These are phyloP conservation scores for Guadua angustifolia DNA, from an alignment of 176 grass and related monocot species.

Conservation along the genomic window DNA sequence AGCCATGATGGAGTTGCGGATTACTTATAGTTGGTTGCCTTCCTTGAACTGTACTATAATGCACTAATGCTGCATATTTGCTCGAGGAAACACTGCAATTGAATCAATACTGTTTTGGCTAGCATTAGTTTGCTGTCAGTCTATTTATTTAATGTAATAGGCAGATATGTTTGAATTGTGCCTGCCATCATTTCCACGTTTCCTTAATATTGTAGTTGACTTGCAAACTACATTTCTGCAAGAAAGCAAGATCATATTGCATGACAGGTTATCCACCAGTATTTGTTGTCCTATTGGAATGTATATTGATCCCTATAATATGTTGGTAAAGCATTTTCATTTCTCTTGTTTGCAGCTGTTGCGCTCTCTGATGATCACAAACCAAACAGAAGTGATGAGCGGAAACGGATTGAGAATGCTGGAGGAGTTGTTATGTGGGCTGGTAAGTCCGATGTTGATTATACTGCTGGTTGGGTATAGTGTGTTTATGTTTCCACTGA, in stretches of 20 bases:
- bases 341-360: conserved; percentile 58
- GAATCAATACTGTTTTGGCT: background rate
- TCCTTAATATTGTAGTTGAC: background rate
- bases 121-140: background rate
- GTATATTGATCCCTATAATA: conserved; percentile 15
- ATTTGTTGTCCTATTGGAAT: conserved; percentile 31
- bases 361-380: conserved; percentile 94
- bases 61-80: too few species aligned
- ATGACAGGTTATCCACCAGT: background rate
- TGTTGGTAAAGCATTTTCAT: conserved; percentile 30
- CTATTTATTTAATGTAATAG: background rate
- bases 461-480: background rate
- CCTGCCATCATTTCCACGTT: background rate
- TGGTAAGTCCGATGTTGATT: conserved; percentile 45
- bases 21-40: too few species aligned
- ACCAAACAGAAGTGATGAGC: conserved; percentile 94
- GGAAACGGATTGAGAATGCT: conserved; percentile 85
- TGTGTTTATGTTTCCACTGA: background rate
- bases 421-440: conserved; percentile 97
- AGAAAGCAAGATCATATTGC: conserved; percentile 4
- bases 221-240: background rate
- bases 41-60: too few species aligned
- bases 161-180: background rate
- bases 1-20: too few species aligned
- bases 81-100: too few species aligned